Evolutionary conservation across 768 basidiomycete species (phyloP).

Genomic region (Lentinus tigrinus): DNA sequence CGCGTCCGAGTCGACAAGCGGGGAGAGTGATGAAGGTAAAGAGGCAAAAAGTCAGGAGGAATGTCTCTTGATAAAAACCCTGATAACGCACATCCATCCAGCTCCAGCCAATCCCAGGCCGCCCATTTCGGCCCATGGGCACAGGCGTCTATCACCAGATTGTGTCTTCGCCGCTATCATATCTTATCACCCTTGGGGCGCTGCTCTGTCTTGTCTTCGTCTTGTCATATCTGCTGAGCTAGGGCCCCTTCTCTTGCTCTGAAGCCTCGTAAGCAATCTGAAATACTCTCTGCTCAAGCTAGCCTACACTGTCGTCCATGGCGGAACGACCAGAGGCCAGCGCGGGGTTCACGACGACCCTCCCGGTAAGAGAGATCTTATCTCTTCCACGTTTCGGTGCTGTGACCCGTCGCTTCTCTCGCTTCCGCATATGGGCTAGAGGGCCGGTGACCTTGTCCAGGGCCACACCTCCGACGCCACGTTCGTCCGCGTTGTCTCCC

Average conservation of each 20-base stretch:
- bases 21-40: conserved; percentile 18
- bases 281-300: no score
- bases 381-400: no score
- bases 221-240: no score
- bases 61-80: conserved; percentile 19
- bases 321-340: no score
- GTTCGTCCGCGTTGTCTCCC: no score
- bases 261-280: no score
- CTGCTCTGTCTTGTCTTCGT: no score
- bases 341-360: neutral
- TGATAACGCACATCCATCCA: conserved; percentile 14
- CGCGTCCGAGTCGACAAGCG: neutral
- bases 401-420: neutral
- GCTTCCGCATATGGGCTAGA: conserved; percentile 6
- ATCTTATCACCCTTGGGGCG: conserved; percentile 11
- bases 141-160: conserved; percentile 14
- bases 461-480: no score
- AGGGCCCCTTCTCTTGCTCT: no score
- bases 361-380: conserved; percentile 8
- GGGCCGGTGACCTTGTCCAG: neutral
- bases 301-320: no score
- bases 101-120: conserved; percentile 9
- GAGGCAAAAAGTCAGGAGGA: conserved; percentile 19
- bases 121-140: conserved; percentile 11
- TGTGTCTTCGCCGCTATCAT: conserved; percentile 1